These are phyloP conservation scores for Mycena latifolia DNA, from an alignment of 768 basidiomycete species.

Conservation along the genomic window DNA sequence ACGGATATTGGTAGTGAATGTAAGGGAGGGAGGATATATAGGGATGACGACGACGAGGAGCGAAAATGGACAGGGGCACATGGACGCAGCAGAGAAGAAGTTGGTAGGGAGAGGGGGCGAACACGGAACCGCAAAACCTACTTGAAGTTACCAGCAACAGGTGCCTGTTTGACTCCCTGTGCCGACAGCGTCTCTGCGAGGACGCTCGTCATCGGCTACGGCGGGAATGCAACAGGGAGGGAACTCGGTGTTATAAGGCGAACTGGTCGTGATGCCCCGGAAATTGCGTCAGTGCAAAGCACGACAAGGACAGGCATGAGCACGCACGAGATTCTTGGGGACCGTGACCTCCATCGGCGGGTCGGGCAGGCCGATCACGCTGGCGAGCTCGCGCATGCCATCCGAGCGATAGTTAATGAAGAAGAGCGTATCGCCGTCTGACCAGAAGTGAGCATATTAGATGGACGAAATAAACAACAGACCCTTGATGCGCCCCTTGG, in stretches of 20 bases:
- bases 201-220: conserved; percentile 93
- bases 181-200: conserved; percentile 92
- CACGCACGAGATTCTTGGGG: conserved; percentile 42
- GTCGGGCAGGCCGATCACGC: conserved; percentile 85
- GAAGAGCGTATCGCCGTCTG: conserved; percentile 91
- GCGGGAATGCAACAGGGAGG: conserved; percentile 92
- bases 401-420: conserved; percentile 99
- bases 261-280: conserved; percentile 86
- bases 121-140: too few relatives aligned
- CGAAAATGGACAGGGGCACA: too few relatives aligned
- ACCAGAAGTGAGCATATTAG: conserved; percentile 1
- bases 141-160: conserved; percentile 85
- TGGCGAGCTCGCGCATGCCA: conserved; percentile 92
- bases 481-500: conserved; percentile 86
- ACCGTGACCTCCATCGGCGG: conserved; percentile 88
- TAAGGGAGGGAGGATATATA: too few relatives aligned
- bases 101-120: too few relatives aligned
- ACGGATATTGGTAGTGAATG: too few relatives aligned
- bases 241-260: conserved; percentile 93
- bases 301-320: too few relatives aligned
- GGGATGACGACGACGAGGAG: too few relatives aligned
- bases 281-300: too few relatives aligned
- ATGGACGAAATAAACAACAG: too few relatives aligned
- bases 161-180: conserved; percentile 85
- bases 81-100: too few relatives aligned